Evolutionary conservation across 192 early-diverging fungal species (phyloP).

Genomic region (Backusella australiensis): DNA sequence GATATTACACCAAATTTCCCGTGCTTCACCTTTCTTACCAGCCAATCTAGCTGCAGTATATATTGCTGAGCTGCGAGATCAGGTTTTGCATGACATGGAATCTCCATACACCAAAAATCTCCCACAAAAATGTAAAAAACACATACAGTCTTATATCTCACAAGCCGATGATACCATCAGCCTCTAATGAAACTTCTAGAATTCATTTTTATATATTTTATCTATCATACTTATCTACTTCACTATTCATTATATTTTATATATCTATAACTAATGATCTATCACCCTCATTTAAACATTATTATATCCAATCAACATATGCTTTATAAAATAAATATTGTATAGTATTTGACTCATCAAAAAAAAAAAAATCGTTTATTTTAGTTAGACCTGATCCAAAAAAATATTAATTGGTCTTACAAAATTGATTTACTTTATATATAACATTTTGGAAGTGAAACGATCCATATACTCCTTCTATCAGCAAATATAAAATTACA

Average conservation of each 20-base stretch:
- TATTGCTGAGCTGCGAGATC: constrained; percentile 15
- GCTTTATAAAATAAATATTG: background rate
- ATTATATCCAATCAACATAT: background rate
- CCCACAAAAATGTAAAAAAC: background rate
- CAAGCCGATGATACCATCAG: constrained; percentile 8
- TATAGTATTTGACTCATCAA: background rate
- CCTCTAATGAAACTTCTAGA: background rate
- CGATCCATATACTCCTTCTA: too few species aligned
- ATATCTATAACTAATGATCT: background rate
- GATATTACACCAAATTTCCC: constrained; percentile 4
- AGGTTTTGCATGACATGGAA: constrained; percentile 4
- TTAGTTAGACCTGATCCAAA: too few species aligned
- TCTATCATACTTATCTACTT: background rate
- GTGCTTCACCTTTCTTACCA: background rate
- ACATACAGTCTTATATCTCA: constrained; percentile 12
- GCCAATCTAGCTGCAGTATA: background rate
- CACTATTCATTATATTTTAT: background rate
- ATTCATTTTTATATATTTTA: background rate
- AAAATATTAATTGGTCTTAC: too few species aligned
- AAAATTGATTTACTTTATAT: too few species aligned
- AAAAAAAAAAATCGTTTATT: too few species aligned
- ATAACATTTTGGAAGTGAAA: too few species aligned
- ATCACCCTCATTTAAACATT: background rate
- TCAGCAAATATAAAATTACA: too few species aligned
- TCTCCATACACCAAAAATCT: constrained; percentile 9